Percentiles rank a stretch among this genome's conserved stretches.
Conservation (phyloP, 106 monocot species). For the Phalaenopsis aphrodite region DNA sequence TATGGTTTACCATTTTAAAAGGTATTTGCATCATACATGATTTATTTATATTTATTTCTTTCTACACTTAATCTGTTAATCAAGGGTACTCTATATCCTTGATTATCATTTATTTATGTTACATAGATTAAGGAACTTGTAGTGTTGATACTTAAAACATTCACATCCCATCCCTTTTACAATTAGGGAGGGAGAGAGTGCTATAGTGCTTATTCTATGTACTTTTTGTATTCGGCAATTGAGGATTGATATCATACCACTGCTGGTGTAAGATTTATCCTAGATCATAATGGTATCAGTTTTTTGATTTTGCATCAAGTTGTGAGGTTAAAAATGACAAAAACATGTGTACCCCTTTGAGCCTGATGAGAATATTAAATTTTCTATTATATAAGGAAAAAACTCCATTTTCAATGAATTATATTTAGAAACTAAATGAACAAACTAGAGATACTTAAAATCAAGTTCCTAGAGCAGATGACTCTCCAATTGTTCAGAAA, state of each 20-base stretch:
- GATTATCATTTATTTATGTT: no score
- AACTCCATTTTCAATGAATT: not conserved
- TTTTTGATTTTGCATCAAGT: not conserved
- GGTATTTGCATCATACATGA: no score
- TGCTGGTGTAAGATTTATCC: not conserved
- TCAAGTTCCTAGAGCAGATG: not conserved
- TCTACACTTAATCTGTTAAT: no score
- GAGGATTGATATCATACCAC: not conserved
- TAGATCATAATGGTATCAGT: not conserved
- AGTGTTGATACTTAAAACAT: no score
- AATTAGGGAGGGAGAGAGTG: no score
- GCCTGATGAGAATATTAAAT: not conserved
- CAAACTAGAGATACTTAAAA: not conserved
- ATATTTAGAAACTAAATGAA: not conserved
- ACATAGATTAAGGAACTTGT: no score
- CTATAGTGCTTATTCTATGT: not conserved
- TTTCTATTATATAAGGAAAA: not conserved
- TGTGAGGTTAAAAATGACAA: not conserved
- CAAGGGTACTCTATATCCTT: no score
- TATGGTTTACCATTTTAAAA: no score
- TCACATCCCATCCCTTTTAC: no score
- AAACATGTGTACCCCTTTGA: not conserved
- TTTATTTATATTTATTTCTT: no score
- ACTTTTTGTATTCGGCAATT: not conserved
- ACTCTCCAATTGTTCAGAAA: no score